Evolutionary conservation across 768 basidiomycete species (phyloP), one percentile per base, ranked within the genome.

Genomic region (Mrakia blollopis): DNA sequence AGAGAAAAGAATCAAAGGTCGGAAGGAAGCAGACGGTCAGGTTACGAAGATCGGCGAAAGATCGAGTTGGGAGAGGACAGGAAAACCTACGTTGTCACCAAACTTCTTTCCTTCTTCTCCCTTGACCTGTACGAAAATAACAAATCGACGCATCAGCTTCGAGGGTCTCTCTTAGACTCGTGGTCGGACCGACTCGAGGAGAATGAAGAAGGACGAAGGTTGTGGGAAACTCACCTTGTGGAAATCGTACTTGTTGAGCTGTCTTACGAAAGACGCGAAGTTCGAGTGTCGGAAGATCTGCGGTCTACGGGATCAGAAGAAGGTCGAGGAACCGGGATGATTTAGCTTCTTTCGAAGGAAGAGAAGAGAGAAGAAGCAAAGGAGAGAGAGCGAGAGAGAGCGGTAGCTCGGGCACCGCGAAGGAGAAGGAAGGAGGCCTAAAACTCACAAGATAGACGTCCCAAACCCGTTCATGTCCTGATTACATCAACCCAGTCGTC

Each of bases 391-490:
- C 8, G 35, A 39, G 39, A 11, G 39, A 60, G 57, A 21, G 7
- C n/a, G n/a, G n/a, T 60, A 62, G 61, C 32, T 63, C 37, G 4
- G 16, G 61, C 61, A n/a, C 30, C 61, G 4, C 2, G n/a, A 69
- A 32, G 44, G 4, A 37, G 65, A 35, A 30, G 44, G 28, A 35
- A 47, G n/a, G 37, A 41, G 44, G 44, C 11, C 44, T 44, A 25
- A 57, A 50, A 57, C 70, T 44, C 39, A 72, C 72, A 96, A 88
- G 82, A 95, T 91, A 37, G 86, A 69, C 84, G 93, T 94, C 52
- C 94, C 94, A 85, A 96, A 96, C 81, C 94, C 93, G 84, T 93
- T 95, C 92, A 95, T 95, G 86, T 95, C 94, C 88, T 87, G 79
- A 18, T 23, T 41, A 35, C 8, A 47, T 39, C 18, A 60, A 30